phyloP scores from a whole-genome alignment of 176 grass and related monocot genomes.

The bread wheat (Triticum aestivum) region IWGSC_CS_RefSeq_v2.1 NC_057814.1:383037829-383038328 shows the following conservation, averaged over 20 bases:
- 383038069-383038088: too few species aligned
- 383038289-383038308: too few species aligned
- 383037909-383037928: constrained; percentile 44
- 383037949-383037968: constrained; percentile 40
- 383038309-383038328: too few species aligned
- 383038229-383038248: neutral
- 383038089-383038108: too few species aligned
- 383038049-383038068: too few species aligned
- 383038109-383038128: too few species aligned
- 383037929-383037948: constrained; percentile 46
- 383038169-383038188: too few species aligned
- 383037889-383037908: constrained; percentile 34
- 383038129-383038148: too few species aligned
- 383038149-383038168: too few species aligned
- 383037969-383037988: neutral
- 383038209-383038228: neutral
- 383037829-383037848: constrained; percentile 36
- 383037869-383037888: constrained; percentile 41
- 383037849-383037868: constrained; percentile 41
- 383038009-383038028: neutral
- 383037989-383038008: neutral
- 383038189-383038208: neutral
- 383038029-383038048: too few species aligned
- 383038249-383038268: neutral
- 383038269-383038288: too few species aligned